Conservation (phyloP, 306 rosid species). For the Vigna nakashimae region DNA sequence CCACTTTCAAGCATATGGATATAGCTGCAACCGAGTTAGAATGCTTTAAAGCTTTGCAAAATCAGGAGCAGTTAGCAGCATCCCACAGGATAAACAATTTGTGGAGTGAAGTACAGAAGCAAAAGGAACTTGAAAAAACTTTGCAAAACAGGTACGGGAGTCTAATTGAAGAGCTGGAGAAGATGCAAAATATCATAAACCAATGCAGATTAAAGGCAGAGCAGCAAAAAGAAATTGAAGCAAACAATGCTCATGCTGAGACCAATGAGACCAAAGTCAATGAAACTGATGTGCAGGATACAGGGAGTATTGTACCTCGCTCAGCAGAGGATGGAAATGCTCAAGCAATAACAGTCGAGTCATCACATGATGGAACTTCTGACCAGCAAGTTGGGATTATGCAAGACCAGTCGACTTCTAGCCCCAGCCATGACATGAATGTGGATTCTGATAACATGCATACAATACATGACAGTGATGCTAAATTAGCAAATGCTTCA, state of each 20-base stretch:
- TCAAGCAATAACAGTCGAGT: conserved; percentile 3
- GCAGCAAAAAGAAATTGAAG: conserved; percentile 54
- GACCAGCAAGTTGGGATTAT: conserved; percentile 42
- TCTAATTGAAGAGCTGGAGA: conserved; percentile 56
- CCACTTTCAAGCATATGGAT: conserved; percentile 77
- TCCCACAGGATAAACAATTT: conserved; percentile 69
- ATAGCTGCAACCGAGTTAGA: conserved; percentile 81
- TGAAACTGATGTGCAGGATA: conserved; percentile 34
- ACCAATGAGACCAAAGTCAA: conserved; percentile 43
- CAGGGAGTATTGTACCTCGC: conserved; percentile 27
- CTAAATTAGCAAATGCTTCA: conserved; percentile 20
- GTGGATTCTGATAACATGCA: conserved; percentile 41
- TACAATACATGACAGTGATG: conserved; percentile 10
- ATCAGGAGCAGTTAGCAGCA: conserved; percentile 72
- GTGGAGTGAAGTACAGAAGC: conserved; percentile 76
- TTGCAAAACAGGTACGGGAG: conserved; percentile 66
- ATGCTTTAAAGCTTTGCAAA: conserved; percentile 74
- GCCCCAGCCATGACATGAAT: conserved; percentile 39
- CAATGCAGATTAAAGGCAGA: conserved; percentile 51
- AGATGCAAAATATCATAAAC: conserved; percentile 53
- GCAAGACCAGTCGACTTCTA: conserved; percentile 31
- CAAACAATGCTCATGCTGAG: conserved; percentile 48
- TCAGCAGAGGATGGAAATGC: conserved; percentile 46
- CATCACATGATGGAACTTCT: conserved; percentile 46
- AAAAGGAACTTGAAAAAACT: conserved; percentile 76